Evolutionary conservation across 108 stramenopile species (phyloP).

Genomic region (Cyclostephanos tholiformis): DNA sequence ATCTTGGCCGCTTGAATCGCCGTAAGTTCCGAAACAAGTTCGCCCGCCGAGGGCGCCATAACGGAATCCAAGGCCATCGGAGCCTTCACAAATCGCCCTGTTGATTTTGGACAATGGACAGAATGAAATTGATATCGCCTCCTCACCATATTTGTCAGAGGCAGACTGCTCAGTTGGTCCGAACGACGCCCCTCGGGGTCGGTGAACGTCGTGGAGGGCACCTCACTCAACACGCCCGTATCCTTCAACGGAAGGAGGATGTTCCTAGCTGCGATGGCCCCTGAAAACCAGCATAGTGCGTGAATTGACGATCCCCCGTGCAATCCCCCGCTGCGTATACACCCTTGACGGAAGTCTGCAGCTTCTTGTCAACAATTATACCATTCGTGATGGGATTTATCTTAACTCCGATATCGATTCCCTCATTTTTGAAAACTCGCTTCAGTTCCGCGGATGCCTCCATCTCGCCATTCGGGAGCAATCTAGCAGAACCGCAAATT

Average conservation of each 20-base stretch:
- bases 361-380: slow-evolving; percentile 65
- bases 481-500: slow-evolving; percentile 42
- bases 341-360: slow-evolving; percentile 62
- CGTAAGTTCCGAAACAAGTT: slow-evolving; percentile 62
- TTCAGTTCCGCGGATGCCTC: slow-evolving; percentile 51
- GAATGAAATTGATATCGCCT: slow-evolving; percentile 59
- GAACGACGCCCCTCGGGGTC: slow-evolving; percentile 79
- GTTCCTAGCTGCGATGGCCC: slow-evolving; percentile 86
- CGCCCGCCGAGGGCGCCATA: slow-evolving; percentile 63
- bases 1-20: slow-evolving; percentile 51
- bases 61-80: slow-evolving; percentile 53
- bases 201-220: slow-evolving; percentile 85
- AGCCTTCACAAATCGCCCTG: slow-evolving; percentile 55
- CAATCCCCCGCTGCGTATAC: slow-evolving; percentile 89
- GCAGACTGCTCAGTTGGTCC: slow-evolving; percentile 84
- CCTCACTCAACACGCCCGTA: slow-evolving; percentile 52
- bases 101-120: slow-evolving; percentile 50
- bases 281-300: slow-evolving; percentile 84
- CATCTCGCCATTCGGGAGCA: slow-evolving; percentile 62
- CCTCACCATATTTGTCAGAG: slow-evolving; percentile 57
- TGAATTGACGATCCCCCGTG: slow-evolving; percentile 82
- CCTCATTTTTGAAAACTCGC: slow-evolving; percentile 55
- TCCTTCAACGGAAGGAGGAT: slow-evolving; percentile 74
- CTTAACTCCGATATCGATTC: slow-evolving; percentile 63
- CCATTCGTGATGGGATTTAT: slow-evolving; percentile 50